Evolutionary conservation across 176 grass and related monocot genomes (phyloP).

Genomic region (Lolium rigidum): DNA sequence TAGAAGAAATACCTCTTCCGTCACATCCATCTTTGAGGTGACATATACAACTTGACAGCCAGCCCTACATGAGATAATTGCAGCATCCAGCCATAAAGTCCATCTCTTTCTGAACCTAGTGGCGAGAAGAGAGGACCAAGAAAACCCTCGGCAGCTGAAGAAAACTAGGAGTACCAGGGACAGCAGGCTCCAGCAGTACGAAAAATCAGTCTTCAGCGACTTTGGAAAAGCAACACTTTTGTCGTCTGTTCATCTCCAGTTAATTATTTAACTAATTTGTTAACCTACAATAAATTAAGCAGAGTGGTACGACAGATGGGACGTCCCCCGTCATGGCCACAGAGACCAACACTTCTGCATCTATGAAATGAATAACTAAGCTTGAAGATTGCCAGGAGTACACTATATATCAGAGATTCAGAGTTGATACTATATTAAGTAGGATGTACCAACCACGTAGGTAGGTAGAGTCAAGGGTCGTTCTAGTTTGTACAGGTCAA

Average conservation of each 20-base stretch:
- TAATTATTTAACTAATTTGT: not conserved
- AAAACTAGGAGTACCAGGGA: not conserved
- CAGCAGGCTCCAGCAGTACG: not conserved
- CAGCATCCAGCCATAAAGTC: not conserved
- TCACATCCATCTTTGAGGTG: slow-evolving; percentile 16
- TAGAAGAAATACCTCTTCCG: not conserved
- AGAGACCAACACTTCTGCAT: not conserved
- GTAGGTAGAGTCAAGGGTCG: not conserved
- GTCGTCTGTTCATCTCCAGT: not conserved
- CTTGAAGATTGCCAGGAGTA: not conserved
- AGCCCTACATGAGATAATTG: not conserved
- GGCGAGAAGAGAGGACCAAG: not conserved
- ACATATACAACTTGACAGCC: not conserved
- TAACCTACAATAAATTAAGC: not conserved
- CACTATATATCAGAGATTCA: not conserved
- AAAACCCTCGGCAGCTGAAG: not conserved
- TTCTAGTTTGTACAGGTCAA: not conserved
- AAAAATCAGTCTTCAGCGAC: not conserved
- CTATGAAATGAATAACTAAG: not conserved
- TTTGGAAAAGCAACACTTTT: slow-evolving; percentile 17
- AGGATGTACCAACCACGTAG: not conserved
- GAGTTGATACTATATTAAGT: not conserved
- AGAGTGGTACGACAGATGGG: not conserved
- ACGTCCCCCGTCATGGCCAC: not conserved
- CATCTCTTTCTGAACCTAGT: slow-evolving; percentile 19